Evolutionary conservation across 2,329 filamentous ascomycete species (phyloP), one percentile per base, ranked within the genome.

Genomic region (Penicillium sp.): DNA sequence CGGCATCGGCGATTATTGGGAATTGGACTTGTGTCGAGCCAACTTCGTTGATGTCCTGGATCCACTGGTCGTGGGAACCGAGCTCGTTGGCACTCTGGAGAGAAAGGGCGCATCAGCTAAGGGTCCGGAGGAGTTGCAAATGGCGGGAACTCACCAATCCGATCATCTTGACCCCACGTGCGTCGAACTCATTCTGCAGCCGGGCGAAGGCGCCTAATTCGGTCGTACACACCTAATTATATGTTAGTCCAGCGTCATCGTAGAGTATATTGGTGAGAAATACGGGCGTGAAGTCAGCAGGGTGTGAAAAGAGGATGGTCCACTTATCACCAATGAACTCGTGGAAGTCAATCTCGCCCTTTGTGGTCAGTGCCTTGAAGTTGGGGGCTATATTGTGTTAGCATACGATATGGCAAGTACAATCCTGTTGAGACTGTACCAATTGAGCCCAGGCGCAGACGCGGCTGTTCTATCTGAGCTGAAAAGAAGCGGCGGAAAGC

Each of bases 201-300:
- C 92, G 94, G 66, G 91, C 89, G 69, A 97, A 95, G 57, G 91
- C 91, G 61, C 91, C 92, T 60, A 97, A 88, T 80, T 97, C 92
- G 52, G 91, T 97, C 62, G 92, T 97, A 83, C 92, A 97, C 31
- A 51, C 49, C 30, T 48, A 14, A 37, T 17, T 14, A 1, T 1
- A 10, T 17, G 22, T 48, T 17, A 48, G 10, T 28, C 14, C 16
- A 6, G 31, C 4, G 2, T 26, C n/a, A 25, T 45, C 30, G 7
- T 25, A 11, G 9, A 35, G 19, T 5, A 22, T 31, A 22, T 25
- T 16, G 19, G 43, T 12, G 30, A 45, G 8, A n/a, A n/a, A 17
- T 57, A 96, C 92, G 52, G 92, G 92, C 1, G 92, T 96, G 82
- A 90, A 96, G 77, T 96, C 92, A 52, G 77, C 86, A 16, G 85